Evolutionary conservation across 768 basidiomycete species (phyloP), one percentile per base, ranked within the genome.

Genomic region (Sistotremastrum niveocremeum): DNA sequence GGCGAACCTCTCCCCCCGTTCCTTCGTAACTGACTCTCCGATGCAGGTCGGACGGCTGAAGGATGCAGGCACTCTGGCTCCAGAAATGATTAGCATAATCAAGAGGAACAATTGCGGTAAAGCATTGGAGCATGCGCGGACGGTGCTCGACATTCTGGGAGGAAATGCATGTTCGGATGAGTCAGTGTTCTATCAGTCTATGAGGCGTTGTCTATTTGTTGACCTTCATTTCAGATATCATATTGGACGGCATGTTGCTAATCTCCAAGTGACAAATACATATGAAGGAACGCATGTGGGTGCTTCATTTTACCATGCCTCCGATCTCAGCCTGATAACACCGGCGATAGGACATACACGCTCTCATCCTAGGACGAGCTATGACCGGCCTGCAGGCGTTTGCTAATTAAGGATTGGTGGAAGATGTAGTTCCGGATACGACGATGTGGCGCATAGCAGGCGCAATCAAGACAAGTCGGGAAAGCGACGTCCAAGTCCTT

Each of bases 61-160:
- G 67, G 93, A 97, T 46, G 57, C 66, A 49, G 75, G 81, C 46
- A 71, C 65, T 53, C 53, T 76, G 20, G 77, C 84, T 2, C 81
- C 94, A 3, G 91, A 97, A 61, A 97, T 97, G 91, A 72, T 98
- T 51, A 91, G 87, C 55, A 70, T 97, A 57, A 72, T 97, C 49
- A 98, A 98, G 71, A 74, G 87, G 53, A 98, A 98, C 57, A 97
- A 97, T 55, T 91, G 89, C 55, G 88, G 88, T 9, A 93, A 93
- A 66, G 91, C 94, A 2, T 66, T 97, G 44, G 69, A 83, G 53
- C 87, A 95, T 51, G 66, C 86, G 4, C 71, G 94, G 33, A 66
- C 76, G 47, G 67, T 98, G 39, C 62, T 97, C 56, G 94, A 97
- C 56, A 83, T 95, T 35, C 68, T 98, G 39, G 94, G 94, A 30